Evolutionary conservation across 179 eudicot species (phyloP).

Genomic region (Silene coronaria): DNA sequence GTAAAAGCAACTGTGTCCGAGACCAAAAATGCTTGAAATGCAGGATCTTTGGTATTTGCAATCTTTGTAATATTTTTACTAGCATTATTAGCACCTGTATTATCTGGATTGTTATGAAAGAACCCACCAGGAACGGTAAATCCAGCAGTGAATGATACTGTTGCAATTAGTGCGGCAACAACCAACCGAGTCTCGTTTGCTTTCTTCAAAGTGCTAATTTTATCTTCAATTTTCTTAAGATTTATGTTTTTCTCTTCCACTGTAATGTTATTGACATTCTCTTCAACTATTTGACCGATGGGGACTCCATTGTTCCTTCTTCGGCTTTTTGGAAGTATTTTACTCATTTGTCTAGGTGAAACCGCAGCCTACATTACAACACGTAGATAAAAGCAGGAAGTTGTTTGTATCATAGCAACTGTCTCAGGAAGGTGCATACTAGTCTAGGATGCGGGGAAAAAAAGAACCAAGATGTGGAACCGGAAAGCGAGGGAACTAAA

Average conservation of each 20-base stretch:
- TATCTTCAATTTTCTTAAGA: background rate
- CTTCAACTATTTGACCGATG: background rate
- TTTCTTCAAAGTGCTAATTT: background rate
- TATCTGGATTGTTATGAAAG: background rate
- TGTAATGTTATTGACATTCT: background rate
- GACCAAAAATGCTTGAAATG: constrained; percentile 15
- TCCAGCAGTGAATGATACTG: constrained; percentile 26
- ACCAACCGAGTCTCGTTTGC: constrained; percentile 13
- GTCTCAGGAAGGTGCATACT: no score
- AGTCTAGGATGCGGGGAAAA: no score
- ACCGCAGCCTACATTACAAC: background rate
- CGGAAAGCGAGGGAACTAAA: no score
- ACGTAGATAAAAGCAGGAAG: no score
- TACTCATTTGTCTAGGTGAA: background rate
- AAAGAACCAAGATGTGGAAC: no score
- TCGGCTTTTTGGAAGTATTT: constrained; percentile 7
- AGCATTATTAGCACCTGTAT: no score
- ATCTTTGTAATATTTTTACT: no score
- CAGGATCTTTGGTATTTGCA: background rate
- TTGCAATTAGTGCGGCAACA: constrained; percentile 21
- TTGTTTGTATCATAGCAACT: no score
- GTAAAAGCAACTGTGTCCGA: constrained; percentile 13
- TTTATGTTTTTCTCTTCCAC: background rate
- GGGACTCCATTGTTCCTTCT: constrained; percentile 1
- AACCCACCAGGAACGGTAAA: constrained; percentile 23